Conservation (phyloP, 129 eudicot genomes). For the Tagetes patula region DNA sequence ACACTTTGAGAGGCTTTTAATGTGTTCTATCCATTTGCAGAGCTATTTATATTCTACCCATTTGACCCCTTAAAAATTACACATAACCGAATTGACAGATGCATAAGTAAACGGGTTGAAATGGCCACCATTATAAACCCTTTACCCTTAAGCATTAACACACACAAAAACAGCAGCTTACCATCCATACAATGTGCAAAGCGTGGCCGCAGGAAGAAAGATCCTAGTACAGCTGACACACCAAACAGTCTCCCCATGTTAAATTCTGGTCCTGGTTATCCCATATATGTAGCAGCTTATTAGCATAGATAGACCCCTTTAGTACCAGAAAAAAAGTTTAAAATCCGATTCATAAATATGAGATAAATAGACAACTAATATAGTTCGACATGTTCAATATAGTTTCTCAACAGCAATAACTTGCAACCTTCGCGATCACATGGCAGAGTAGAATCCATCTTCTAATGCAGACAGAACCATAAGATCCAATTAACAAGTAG, state of each 20-base stretch:
- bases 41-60: not conserved
- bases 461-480: not conserved
- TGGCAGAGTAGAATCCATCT: slow-evolving; percentile 4
- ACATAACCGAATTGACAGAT: not conserved
- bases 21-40: slow-evolving; percentile 5
- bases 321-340: slow-evolving; percentile 11
- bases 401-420: slow-evolving; percentile 5
- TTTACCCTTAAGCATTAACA: slow-evolving; percentile 6
- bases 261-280: slow-evolving; percentile 42
- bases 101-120: not conserved
- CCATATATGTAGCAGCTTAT: slow-evolving; percentile 27
- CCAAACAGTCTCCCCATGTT: slow-evolving; percentile 38
- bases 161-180: slow-evolving; percentile 32
- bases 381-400: not conserved
- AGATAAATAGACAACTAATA: not conserved
- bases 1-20: not conserved
- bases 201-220: slow-evolving; percentile 40
- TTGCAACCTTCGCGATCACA: slow-evolving; percentile 18
- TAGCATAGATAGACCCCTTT: slow-evolving; percentile 19
- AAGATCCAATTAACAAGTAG: slow-evolving; percentile 8
- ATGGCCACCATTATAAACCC: not conserved
- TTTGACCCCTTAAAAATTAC: not conserved
- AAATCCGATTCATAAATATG: not conserved
- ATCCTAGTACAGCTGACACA: slow-evolving; percentile 50
- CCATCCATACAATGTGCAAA: slow-evolving; percentile 47